Base-by-base conservation (phyloP, 208 protist genomes). In the Crithidia thermophila region DNA sequence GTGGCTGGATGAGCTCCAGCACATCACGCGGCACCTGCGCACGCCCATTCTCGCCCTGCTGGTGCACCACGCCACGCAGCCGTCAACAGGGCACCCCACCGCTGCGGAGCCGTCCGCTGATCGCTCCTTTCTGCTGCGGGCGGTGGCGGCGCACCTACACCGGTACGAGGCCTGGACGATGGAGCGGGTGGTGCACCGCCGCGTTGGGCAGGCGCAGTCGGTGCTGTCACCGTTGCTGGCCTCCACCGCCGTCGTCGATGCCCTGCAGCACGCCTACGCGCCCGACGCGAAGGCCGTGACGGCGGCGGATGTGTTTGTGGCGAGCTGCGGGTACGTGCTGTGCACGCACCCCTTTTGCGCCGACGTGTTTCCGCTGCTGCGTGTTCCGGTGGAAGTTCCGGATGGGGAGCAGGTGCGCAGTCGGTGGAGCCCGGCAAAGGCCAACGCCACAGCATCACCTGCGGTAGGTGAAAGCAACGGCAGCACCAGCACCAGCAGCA, bases 291-390 rank as follows among this genome's bases (percentile, higher is more conserved):
- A 73, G 43, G 46, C 79, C 23, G 76, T 91, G 21, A 88, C 75
- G 30, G 56, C 75, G 4, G 74, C 79, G 8, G 88, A 94, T 55
- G 61, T 87, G 4, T 88, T 84, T 68, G 60, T 85, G 23, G 83
- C 88, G 16, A 77, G 77, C 31, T 91, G 85, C 66, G 81, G 61
- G 7, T 94, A 88, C 72, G 64, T 87, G 23, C 63, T 94, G 8
- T 90, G 77, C 62, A 90, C 88, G 3, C 81, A 74, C 62, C 64
- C 82, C 4, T 70, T 77, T 20, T 84, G 79, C 50, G 65, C 74
- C 23, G 75, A 82, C 36, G 53, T 91, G 21, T 81, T 87, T 42
- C 82, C 82, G 1, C 50, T 74, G 13, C 37, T 73, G 30, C 60
- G 52, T 3, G 57, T 67, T 43, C 73, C 65, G 6, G 56, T 31